Conservation (phyloP, 2,329 filamentous ascomycete genomes). For the Talaromyces islandicus region DNA sequence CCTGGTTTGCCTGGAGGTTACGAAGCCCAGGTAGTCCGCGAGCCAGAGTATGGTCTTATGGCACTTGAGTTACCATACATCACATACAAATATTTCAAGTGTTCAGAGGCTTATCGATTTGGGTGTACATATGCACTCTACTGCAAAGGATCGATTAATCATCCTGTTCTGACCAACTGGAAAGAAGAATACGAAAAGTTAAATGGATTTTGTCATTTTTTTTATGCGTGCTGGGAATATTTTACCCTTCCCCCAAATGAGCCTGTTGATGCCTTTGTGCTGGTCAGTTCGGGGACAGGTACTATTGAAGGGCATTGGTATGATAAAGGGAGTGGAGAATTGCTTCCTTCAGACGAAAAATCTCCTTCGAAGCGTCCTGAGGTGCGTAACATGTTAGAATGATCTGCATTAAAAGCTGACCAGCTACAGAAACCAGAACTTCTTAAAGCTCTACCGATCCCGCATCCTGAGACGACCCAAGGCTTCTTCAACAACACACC, state of each 20-base stretch:
- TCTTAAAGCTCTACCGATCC: not conserved
- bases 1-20: slow-evolving; percentile 5
- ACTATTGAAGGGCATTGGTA: not conserved
- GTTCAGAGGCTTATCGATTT: not conserved
- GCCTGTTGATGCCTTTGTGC: not conserved
- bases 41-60: not conserved
- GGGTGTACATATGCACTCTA: slow-evolving; percentile 3
- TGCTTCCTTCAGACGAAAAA: not conserved
- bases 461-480: not conserved
- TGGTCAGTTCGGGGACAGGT: not conserved
- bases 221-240: not conserved
- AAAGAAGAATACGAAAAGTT: not conserved
- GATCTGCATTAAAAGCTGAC: not conserved
- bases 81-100: slow-evolving; percentile 5
- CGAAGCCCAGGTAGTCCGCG: not conserved
- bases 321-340: not conserved
- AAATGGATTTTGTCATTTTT: not conserved
- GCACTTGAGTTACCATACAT: slow-evolving; percentile 6
- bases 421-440: not conserved
- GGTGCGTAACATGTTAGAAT: not conserved
- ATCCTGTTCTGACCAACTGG: slow-evolving; percentile 1
- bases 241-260: not conserved
- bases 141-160: slow-evolving; percentile 1
- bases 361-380: not conserved
- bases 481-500: slow-evolving; percentile 6